phyloP scores from a whole-genome alignment of 2,329 filamentous ascomycete species.

The Xylaria sp. region DNA sequence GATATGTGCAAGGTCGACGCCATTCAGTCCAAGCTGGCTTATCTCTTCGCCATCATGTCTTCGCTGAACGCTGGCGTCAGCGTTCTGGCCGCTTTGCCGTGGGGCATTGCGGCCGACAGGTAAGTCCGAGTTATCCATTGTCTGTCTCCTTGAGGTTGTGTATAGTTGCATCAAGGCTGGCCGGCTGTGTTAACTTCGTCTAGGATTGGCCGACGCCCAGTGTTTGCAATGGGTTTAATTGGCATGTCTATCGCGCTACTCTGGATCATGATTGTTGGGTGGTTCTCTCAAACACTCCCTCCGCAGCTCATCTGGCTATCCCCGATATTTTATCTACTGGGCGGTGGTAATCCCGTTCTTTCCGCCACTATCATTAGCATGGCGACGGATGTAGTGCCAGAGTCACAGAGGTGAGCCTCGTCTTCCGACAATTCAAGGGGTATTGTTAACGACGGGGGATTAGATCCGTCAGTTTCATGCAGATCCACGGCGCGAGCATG shows the following conservation, averaged over 20 bases:
- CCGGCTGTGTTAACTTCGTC: conserved; percentile 3
- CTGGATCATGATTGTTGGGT: conserved; percentile 50
- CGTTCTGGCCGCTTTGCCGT: conserved; percentile 52
- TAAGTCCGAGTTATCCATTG: conserved; percentile 34
- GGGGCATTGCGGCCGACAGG: conserved; percentile 54
- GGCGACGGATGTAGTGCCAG: conserved; percentile 52
- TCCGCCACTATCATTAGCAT: conserved; percentile 51
- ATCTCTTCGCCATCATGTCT: conserved; percentile 49
- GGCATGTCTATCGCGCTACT: conserved; percentile 48
- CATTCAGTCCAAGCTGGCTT: conserved; percentile 53
- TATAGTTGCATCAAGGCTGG: not conserved
- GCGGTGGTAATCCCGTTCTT: conserved; percentile 52
- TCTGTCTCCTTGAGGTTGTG: not conserved
- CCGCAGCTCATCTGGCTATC: conserved; percentile 51
- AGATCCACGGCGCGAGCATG: conserved; percentile 47
- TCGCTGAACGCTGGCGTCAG: conserved; percentile 50
- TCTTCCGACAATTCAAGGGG: not conserved
- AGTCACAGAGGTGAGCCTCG: conserved; percentile 50
- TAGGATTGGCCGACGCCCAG: conserved; percentile 53
- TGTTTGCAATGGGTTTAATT: conserved; percentile 49
- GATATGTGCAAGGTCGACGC: conserved; percentile 52
- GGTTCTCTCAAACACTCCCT: conserved; percentile 51
- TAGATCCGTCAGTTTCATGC: conserved; percentile 54
- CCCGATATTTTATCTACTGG: conserved; percentile 50
- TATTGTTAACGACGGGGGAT: not conserved